These are phyloP conservation scores for Penicillium sp. DNA, from an alignment of 2,329 filamentous ascomycete genomes.

Conservation along the genomic window DNA sequence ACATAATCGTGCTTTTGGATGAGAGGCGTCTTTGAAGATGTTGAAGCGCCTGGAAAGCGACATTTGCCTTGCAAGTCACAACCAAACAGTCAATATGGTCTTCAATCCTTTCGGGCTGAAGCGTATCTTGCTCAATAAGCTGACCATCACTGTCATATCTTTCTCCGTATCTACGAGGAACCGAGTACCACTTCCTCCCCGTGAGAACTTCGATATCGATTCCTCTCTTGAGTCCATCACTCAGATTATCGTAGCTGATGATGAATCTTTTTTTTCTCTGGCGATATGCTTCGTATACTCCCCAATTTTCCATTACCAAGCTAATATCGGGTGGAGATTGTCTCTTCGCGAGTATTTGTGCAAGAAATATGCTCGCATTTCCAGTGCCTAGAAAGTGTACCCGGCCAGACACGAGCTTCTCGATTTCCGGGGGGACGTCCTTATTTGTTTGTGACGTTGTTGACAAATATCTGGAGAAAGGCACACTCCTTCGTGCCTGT, in stretches of 20 bases:
- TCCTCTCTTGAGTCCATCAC: slow-evolving; percentile 45
- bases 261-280: slow-evolving; percentile 37
- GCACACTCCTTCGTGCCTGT: neutral
- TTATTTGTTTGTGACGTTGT: slow-evolving; percentile 35
- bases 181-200: slow-evolving; percentile 38
- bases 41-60: slow-evolving; percentile 68
- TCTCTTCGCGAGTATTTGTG: slow-evolving; percentile 69
- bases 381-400: slow-evolving; percentile 81
- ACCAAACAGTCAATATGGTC: slow-evolving; percentile 73
- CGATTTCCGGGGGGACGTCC: slow-evolving; percentile 24
- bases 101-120: slow-evolving; percentile 31
- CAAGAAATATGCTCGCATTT: slow-evolving; percentile 79
- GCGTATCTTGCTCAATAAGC: slow-evolving; percentile 6
- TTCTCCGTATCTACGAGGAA: slow-evolving; percentile 19
- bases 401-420: slow-evolving; percentile 46
- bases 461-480: slow-evolving; percentile 24
- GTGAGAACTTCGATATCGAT: slow-evolving; percentile 48
- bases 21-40: slow-evolving; percentile 70
- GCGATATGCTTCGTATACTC: slow-evolving; percentile 41
- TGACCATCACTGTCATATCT: neutral
- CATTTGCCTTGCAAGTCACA: slow-evolving; percentile 74
- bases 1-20: slow-evolving; percentile 70
- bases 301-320: slow-evolving; percentile 70
- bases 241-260: slow-evolving; percentile 44
- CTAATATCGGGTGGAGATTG: slow-evolving; percentile 72